These are phyloP conservation scores for Oryza australiensis DNA, from an alignment of 176 grass and related monocot genomes.

Conservation along the genomic window DNA sequence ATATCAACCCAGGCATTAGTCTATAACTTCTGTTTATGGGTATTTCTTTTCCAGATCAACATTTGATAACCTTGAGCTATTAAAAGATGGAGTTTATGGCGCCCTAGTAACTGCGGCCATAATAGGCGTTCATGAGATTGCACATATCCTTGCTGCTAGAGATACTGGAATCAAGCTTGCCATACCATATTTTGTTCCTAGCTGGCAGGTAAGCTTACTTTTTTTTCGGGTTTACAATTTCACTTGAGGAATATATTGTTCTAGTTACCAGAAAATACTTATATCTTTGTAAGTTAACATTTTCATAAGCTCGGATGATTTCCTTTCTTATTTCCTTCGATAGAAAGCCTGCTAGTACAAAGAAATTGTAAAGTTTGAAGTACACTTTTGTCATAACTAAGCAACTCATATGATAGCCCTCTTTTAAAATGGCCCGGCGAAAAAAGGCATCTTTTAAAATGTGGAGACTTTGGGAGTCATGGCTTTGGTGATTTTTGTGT, in stretches of 20 bases:
- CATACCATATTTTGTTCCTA: conserved; percentile 96
- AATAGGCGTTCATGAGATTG: conserved; percentile 88
- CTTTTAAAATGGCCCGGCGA: conserved; percentile 2
- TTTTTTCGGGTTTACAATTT: conserved; percentile 18
- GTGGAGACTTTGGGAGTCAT: background rate
- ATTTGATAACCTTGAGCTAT: conserved; percentile 86
- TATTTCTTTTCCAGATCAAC: conserved; percentile 65
- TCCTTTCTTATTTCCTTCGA: conserved; percentile 2
- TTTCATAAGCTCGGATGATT: background rate
- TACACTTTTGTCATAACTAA: background rate
- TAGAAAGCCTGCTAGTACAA: background rate
- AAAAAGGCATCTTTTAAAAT: conserved; percentile 12
- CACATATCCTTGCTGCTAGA: conserved; percentile 77
- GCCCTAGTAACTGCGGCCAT: conserved; percentile 74
- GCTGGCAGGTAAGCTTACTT: conserved; percentile 81
- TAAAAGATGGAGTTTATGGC: conserved; percentile 85
- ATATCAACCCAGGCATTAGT: background rate
- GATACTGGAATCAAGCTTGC: conserved; percentile 88
- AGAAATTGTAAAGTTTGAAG: background rate
- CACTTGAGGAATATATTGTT: background rate
- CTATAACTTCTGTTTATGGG: conserved; percentile 27
- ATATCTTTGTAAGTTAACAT: background rate
- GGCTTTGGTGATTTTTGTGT: background rate
- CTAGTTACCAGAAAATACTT: background rate
- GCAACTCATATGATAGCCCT: background rate